These are phyloP conservation scores for Trametes punicea DNA, from an alignment of 768 basidiomycete species.

Conservation along the genomic window DNA sequence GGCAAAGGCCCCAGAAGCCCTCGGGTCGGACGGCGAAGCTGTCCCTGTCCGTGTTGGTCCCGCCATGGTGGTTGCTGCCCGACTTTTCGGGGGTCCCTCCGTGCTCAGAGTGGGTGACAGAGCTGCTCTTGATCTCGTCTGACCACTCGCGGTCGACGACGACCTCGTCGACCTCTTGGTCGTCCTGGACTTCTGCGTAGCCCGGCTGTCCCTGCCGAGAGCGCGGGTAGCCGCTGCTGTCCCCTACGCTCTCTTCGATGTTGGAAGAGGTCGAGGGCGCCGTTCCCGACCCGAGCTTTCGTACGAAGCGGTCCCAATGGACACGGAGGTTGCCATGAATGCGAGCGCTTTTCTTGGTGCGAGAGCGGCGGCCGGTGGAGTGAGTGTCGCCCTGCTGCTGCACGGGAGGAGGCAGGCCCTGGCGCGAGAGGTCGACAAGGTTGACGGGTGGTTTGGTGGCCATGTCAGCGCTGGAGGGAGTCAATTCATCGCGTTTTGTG, in stretches of 20 bases:
- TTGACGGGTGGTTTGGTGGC: slow-evolving; percentile 9
- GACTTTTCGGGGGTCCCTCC: slow-evolving; percentile 47
- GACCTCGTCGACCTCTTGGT: slow-evolving; percentile 62
- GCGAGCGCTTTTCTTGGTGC: slow-evolving; percentile 25
- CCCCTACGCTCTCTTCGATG: slow-evolving; percentile 42
- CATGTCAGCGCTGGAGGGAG: slow-evolving; percentile 7
- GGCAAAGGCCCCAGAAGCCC: slow-evolving; percentile 35
- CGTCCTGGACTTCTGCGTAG: slow-evolving; percentile 34
- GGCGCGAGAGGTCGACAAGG: neutral
- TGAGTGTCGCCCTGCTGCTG: slow-evolving; percentile 13
- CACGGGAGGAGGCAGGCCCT: slow-evolving; percentile 18
- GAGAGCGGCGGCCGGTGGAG: slow-evolving; percentile 16
- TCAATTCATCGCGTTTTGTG: slow-evolving; percentile 19
- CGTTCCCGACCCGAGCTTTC: slow-evolving; percentile 33
- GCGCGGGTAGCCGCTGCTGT: slow-evolving; percentile 38
- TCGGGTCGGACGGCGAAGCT: slow-evolving; percentile 33
- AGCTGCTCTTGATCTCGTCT: slow-evolving; percentile 53
- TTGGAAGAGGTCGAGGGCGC: slow-evolving; percentile 50
- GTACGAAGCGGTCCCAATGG: slow-evolving; percentile 32
- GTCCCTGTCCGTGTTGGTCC: slow-evolving; percentile 38
- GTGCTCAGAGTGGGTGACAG: slow-evolving; percentile 49
- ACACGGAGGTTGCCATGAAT: slow-evolving; percentile 28
- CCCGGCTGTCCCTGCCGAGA: slow-evolving; percentile 18
- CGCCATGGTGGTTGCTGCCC: slow-evolving; percentile 37
- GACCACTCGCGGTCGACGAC: slow-evolving; percentile 73